Conservation (phyloP, 148 eudicot genomes). For the Heliamphora exappendiculata region DNA sequence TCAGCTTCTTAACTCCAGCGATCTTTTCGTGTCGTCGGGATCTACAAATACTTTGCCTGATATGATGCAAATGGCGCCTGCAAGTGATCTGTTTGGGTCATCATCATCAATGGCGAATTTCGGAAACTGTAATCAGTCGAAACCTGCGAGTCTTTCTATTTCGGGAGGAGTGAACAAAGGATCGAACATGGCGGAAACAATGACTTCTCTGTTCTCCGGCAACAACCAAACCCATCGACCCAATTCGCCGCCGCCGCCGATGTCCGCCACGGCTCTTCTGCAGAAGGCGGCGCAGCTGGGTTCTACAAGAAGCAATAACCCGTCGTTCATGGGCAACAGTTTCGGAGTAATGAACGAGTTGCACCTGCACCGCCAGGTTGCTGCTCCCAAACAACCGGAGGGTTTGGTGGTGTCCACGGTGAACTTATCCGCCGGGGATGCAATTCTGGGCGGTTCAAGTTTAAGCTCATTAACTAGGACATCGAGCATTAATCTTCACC, state of each 20-base stretch:
- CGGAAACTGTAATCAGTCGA: slow-evolving; percentile 22
- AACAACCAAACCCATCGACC: slow-evolving; percentile 18
- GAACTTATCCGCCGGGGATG: background rate
- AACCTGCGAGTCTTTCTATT: slow-evolving; percentile 32
- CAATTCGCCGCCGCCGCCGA: slow-evolving; percentile 33
- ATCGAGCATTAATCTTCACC: slow-evolving; percentile 24
- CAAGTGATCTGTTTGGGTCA: slow-evolving; percentile 34
- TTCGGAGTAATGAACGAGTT: slow-evolving; percentile 34
- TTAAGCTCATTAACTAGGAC: slow-evolving; percentile 18
- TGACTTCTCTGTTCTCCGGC: slow-evolving; percentile 27
- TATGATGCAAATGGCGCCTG: slow-evolving; percentile 45
- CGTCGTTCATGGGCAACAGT: slow-evolving; percentile 36
- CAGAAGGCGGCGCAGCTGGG: slow-evolving; percentile 95
- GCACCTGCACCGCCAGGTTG: no score
- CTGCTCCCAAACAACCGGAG: slow-evolving; percentile 7
- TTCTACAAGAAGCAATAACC: slow-evolving; percentile 51
- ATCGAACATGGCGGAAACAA: slow-evolving; percentile 18
- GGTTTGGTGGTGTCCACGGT: background rate
- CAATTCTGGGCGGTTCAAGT: slow-evolving; percentile 6
- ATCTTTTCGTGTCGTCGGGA: slow-evolving; percentile 8
- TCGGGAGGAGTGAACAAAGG: slow-evolving; percentile 36
- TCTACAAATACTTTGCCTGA: slow-evolving; percentile 29
- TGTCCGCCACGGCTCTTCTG: slow-evolving; percentile 91
- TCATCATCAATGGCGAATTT: slow-evolving; percentile 36
- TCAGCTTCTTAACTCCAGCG: background rate